Evolutionary conservation across 2,329 filamentous ascomycete species (phyloP).

Genomic region (Colletotrichum incanum): DNA sequence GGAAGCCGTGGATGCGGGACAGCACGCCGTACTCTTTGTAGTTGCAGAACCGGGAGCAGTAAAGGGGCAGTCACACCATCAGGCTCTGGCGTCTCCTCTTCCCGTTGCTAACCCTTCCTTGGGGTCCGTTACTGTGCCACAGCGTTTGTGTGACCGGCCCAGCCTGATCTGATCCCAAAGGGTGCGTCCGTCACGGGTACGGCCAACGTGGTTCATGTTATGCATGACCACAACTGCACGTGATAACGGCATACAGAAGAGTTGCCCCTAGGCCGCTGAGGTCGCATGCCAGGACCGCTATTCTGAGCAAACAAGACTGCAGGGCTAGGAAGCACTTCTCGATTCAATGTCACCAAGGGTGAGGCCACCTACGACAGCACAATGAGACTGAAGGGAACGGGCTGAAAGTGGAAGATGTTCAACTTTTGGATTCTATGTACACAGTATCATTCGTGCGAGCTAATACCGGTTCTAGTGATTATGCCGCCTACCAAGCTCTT

Average conservation of each 20-base stretch:
- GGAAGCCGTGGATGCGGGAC: too few species aligned
- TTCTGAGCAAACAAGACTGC: background rate
- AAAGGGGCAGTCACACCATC: background rate
- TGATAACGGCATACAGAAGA: background rate
- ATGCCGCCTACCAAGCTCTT: slow-evolving; percentile 5
- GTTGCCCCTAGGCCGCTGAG: background rate
- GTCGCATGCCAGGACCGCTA: background rate
- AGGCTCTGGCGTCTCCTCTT: background rate
- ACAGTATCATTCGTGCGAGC: background rate
- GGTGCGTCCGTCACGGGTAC: background rate
- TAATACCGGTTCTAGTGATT: slow-evolving; percentile 11
- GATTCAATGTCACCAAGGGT: background rate
- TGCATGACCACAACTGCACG: background rate
- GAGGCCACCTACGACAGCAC: background rate
- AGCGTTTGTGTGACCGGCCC: background rate
- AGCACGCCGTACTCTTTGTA: background rate
- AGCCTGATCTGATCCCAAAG: background rate
- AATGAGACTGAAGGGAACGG: background rate
- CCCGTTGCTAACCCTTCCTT: background rate
- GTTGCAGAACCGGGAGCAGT: background rate
- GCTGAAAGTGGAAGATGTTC: background rate
- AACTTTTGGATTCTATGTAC: slow-evolving; percentile 29
- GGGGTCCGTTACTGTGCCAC: background rate
- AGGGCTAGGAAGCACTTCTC: background rate
- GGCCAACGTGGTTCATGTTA: background rate